These are phyloP conservation scores for Penicillium sp. DNA, from an alignment of 2,329 filamentous ascomycete genomes.

Conservation along the genomic window DNA sequence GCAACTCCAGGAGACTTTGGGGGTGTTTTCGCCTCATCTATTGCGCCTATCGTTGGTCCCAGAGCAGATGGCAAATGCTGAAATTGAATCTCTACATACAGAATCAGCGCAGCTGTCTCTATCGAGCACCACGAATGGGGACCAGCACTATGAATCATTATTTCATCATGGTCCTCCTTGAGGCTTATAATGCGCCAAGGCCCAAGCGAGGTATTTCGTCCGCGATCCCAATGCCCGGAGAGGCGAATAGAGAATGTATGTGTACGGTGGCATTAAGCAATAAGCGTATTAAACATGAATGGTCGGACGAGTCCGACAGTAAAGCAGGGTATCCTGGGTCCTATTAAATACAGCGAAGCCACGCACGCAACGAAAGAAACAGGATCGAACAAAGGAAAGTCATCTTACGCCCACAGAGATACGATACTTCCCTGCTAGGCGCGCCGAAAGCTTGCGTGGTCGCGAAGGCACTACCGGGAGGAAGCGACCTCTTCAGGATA, in stretches of 20 bases:
- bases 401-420: conserved; percentile 12
- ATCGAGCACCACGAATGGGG: too few species aligned
- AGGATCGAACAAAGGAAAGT: conserved; percentile 23
- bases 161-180: too few species aligned
- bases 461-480: conserved; percentile 10
- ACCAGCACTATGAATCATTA: too few species aligned
- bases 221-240: too few species aligned
- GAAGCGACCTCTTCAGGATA: conserved; percentile 13
- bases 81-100: too few species aligned
- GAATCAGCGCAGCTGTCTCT: too few species aligned
- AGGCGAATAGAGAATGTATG: background rate
- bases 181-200: too few species aligned
- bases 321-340: conserved; percentile 27
- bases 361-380: conserved; percentile 19
- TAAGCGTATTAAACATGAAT: conserved; percentile 25
- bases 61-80: too few species aligned
- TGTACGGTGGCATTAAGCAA: conserved; percentile 12
- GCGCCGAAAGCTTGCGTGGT: background rate
- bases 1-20: too few species aligned
- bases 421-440: background rate
- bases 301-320: conserved; percentile 8
- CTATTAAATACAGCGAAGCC: conserved; percentile 25
- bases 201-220: too few species aligned
- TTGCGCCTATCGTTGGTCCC: too few species aligned
- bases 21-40: background rate